Conservation (phyloP, 73 alveolate genomes). For the Paramecium biaurelia region DNA sequence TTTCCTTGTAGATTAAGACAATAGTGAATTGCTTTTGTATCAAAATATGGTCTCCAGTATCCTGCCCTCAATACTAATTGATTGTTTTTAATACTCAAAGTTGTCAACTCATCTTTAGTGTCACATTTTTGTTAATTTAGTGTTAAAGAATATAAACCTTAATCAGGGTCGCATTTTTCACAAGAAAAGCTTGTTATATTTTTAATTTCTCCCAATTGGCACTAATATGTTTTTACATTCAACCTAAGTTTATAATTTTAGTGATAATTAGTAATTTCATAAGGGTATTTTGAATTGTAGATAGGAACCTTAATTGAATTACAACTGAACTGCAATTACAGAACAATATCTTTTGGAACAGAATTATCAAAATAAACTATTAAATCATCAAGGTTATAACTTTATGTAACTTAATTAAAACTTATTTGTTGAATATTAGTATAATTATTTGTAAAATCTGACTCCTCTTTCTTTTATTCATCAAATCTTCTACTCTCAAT, state of each 20-base stretch:
- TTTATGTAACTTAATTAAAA: neutral
- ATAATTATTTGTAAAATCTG: neutral
- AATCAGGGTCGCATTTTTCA: neutral
- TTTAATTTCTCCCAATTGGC: neutral
- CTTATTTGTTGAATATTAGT: neutral
- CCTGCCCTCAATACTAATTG: neutral
- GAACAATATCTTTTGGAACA: neutral
- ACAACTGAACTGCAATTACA: neutral
- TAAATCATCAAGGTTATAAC: neutral
- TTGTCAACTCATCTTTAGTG: neutral
- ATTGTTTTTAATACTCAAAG: no score
- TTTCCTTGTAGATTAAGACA: neutral
- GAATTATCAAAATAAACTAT: neutral
- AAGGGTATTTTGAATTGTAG: neutral
- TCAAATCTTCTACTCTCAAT: neutral
- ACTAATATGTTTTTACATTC: neutral
- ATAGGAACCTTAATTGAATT: neutral
- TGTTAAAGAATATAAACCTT: neutral
- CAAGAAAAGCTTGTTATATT: neutral
- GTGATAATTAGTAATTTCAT: neutral
- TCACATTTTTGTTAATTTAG: neutral
- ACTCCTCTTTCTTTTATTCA: neutral
- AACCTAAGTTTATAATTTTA: neutral
- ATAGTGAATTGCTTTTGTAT: neutral
- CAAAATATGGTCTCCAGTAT: conserved; percentile 40